Conservation (phyloP, 441 rosid genomes). For the Pelargonium cotyledonis region DNA sequence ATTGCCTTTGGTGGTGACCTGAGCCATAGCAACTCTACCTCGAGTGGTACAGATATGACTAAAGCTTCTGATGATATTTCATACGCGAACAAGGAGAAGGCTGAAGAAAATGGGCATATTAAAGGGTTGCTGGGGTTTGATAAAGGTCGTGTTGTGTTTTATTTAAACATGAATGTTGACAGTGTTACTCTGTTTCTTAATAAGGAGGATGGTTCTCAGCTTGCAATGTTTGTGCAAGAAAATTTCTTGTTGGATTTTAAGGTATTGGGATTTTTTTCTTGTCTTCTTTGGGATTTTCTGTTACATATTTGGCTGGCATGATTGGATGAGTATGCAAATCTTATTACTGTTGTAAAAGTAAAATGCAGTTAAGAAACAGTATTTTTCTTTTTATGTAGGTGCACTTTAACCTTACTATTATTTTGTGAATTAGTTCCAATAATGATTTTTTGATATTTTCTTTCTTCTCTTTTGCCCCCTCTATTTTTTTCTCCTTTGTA, state of each 20-base stretch:
- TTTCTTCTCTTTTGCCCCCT: conserved; percentile 14
- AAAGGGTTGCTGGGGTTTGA: conserved; percentile 96
- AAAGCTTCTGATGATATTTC: conserved; percentile 28
- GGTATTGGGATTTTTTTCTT: conserved; percentile 33
- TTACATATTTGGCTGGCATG: conserved; percentile 10
- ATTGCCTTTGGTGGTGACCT: conserved; percentile 88
- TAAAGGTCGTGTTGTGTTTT: conserved; percentile 89
- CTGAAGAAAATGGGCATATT: conserved; percentile 64
- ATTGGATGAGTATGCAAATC: conserved; percentile 8
- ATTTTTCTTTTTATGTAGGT: not conserved
- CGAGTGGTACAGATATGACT: conserved; percentile 28
- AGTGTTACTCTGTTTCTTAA: conserved; percentile 87
- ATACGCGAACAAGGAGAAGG: conserved; percentile 48
- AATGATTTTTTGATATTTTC: conserved; percentile 21
- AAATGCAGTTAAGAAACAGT: not conserved
- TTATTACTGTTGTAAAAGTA: not conserved
- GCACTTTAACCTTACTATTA: not conserved
- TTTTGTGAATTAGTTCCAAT: not conserved
- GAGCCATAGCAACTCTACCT: conserved; percentile 37
- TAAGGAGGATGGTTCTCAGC: conserved; percentile 97
- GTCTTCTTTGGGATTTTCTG: conserved; percentile 1
- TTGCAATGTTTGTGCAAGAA: conserved; percentile 96
- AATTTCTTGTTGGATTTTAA: conserved; percentile 81
- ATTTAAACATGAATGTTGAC: conserved; percentile 83
- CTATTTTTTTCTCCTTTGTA: conserved; percentile 20